phyloP scores from a whole-genome alignment of 164 flowering plant genomes.

The Nymphaea colorata region DNA sequence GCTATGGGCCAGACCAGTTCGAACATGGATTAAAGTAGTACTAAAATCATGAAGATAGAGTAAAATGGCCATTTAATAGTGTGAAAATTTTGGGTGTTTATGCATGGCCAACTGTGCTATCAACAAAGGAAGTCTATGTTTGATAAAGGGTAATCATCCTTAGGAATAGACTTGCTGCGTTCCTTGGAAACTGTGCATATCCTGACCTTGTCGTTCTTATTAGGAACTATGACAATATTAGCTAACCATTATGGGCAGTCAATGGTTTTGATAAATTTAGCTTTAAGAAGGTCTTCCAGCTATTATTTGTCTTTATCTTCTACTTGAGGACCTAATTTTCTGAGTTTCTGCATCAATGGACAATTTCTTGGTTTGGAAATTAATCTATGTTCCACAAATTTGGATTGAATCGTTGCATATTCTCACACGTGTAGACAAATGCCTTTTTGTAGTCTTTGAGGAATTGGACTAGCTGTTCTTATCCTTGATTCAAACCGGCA shows the following conservation, averaged over 20 bases:
- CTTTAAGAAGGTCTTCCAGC: neutral
- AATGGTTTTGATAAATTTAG: neutral
- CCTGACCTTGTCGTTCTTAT: neutral
- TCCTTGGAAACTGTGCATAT: neutral
- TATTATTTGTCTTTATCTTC: neutral
- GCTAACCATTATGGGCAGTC: neutral
- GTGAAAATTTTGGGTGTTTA: no score
- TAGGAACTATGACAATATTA: neutral
- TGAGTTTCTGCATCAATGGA: neutral
- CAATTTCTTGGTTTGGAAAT: neutral
- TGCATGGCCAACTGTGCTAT: neutral
- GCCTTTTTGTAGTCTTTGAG: neutral
- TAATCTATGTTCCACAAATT: neutral
- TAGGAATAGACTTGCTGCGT: neutral
- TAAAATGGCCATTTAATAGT: no score
- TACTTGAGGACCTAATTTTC: neutral
- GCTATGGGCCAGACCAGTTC: no score
- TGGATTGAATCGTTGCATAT: neutral
- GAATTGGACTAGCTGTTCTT: neutral
- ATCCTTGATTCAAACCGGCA: neutral
- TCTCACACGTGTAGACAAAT: neutral
- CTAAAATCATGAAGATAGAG: no score
- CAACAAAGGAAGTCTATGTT: neutral
- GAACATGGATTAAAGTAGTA: no score
- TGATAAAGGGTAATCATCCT: neutral